Evolutionary conservation across 2,329 filamentous ascomycete species (phyloP).

Genomic region (Samsoniella hepiali): DNA sequence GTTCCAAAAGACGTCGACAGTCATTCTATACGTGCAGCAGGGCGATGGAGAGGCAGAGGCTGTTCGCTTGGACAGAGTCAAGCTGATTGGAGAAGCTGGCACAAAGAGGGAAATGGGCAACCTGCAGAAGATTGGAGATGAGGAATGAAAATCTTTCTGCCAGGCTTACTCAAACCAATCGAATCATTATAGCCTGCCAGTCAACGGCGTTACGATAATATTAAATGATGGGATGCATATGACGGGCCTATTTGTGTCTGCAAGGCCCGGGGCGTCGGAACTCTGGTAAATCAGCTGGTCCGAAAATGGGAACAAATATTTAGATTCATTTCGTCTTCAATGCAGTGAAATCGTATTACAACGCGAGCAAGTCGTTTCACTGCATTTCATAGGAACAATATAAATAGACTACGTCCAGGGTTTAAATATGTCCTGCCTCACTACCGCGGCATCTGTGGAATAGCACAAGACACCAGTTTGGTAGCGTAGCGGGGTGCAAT

Average conservation of each 20-base stretch:
- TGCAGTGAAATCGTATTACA: too few species aligned
- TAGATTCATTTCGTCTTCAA: neutral
- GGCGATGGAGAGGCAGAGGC: slow-evolving; percentile 81
- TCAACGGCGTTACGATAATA: slow-evolving; percentile 12
- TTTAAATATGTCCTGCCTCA: slow-evolving; percentile 46
- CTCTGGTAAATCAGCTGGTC: neutral
- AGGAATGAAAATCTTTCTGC: slow-evolving; percentile 44
- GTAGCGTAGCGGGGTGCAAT: slow-evolving; percentile 68
- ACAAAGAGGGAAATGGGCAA: slow-evolving; percentile 93
- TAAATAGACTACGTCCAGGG: neutral
- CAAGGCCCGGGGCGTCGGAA: neutral
- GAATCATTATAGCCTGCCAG: neutral
- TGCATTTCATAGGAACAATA: neutral
- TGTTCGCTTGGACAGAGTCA: slow-evolving; percentile 75
- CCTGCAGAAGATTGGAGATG: slow-evolving; percentile 88
- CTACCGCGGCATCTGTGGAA: slow-evolving; percentile 30
- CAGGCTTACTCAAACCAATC: neutral
- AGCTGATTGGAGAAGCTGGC: slow-evolving; percentile 82
- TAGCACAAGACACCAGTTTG: slow-evolving; percentile 37
- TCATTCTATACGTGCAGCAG: slow-evolving; percentile 86
- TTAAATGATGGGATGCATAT: neutral
- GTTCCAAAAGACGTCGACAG: slow-evolving; percentile 87
- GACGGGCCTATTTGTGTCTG: neutral
- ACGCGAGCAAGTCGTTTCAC: neutral
- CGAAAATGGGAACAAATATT: neutral